These are phyloP conservation scores for Russula dissimulans DNA, from an alignment of 768 basidiomycete species.

Conservation along the genomic window DNA sequence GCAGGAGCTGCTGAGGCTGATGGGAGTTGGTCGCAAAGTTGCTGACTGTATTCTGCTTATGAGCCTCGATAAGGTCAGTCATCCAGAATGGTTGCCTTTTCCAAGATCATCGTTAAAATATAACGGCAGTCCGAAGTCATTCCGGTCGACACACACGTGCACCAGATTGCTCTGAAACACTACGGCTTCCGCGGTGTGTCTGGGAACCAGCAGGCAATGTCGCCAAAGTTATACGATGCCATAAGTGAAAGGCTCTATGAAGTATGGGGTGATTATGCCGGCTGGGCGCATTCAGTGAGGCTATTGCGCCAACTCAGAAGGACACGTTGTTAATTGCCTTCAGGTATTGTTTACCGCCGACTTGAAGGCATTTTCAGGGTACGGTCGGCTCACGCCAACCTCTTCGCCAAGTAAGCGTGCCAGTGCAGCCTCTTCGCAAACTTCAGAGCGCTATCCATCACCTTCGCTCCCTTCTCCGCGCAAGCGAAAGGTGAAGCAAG, in stretches of 20 bases:
- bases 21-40: constrained; percentile 93
- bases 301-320: background rate
- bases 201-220: constrained; percentile 52
- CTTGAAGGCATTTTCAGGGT: constrained; percentile 54
- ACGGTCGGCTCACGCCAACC: constrained; percentile 35
- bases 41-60: constrained; percentile 92
- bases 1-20: constrained; percentile 65
- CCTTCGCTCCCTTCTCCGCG: background rate
- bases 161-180: constrained; percentile 77
- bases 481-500: background rate
- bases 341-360: constrained; percentile 73
- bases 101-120: background rate
- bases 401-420: constrained; percentile 1
- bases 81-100: background rate
- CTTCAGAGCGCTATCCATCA: background rate
- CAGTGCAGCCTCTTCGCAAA: background rate
- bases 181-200: constrained; percentile 52
- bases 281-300: constrained; percentile 82
- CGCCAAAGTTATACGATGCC: constrained; percentile 66
- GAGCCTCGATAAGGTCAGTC: constrained; percentile 76
- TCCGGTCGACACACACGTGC: constrained; percentile 93
- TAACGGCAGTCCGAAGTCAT: constrained; percentile 61
- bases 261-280: constrained; percentile 79
- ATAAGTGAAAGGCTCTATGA: constrained; percentile 49
- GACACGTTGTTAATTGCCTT: background rate